Evolutionary conservation across 352 stramenopile species (phyloP), one percentile per base, ranked within the genome.

Genomic region (Globisporangium acanthophoron): DNA sequence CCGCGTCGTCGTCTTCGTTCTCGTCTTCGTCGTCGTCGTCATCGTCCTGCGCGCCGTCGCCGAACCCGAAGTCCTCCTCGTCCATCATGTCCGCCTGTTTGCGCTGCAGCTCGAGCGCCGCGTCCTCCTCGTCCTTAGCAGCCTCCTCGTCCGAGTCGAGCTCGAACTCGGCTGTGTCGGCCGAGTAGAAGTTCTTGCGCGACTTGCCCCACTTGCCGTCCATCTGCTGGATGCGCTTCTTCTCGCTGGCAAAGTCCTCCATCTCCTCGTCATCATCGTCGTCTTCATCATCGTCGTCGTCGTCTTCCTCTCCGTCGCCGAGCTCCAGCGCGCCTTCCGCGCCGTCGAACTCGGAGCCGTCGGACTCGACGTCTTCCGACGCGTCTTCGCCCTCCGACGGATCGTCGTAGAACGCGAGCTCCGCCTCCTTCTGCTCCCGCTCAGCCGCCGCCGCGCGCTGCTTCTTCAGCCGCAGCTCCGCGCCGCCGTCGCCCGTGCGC

Each of bases 131-230:
- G 44, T 95, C 85, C 48, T 88, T 85, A 3, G 81, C 83, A 16
- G 73, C 70, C 47, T 92, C 85, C 50, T 92, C 81, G 61, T 92
- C 85, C 27, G 74, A 89, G 39, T 91, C 81, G 8, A 91, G 50
- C 52, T 94, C 85, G 48, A 84, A 92, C 62, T 92, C 82, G 27
- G 78, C 83, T 39, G 82, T 92, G 52, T 95, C 85, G 2, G 85
- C 84, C 20, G 83, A 93, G 70, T 95, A 95, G 46, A 88, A 95
- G 21, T 73, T 90, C 61, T 90, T 90, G 61, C 88, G 87, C n/a
- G 76, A 86, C 62, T 87, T 90, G 64, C 85, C 85, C 85, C 85
- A 95, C 65, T 95, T 86, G 51, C 71, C 73, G 35, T 88, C 78
- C 76, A 95, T 89, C 74, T 88, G 76, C 55, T 71, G 52, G 24